These are phyloP conservation scores for Terfezia claveryi DNA, from an alignment of 495 filamentous ascomycete genomes.

Conservation along the genomic window DNA sequence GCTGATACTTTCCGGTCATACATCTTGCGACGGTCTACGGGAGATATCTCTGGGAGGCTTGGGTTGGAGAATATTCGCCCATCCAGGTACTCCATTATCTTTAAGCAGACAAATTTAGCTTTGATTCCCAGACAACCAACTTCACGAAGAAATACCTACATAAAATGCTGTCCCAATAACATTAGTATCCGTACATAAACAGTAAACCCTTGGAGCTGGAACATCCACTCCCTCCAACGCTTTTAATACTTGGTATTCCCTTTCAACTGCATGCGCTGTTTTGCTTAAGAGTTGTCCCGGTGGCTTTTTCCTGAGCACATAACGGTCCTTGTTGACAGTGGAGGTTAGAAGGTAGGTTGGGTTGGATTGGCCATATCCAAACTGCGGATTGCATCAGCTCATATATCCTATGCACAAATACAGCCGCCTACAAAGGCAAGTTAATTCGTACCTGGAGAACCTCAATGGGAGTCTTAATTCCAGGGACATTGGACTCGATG, in stretches of 20 bases:
- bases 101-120: background rate
- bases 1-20: background rate
- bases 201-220: slow-evolving; percentile 64
- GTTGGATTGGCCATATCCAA: slow-evolving; percentile 92
- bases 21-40: slow-evolving; percentile 49
- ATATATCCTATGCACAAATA: too few relatives aligned
- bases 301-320: slow-evolving; percentile 87
- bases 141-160: background rate
- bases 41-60: slow-evolving; percentile 45
- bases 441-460: slow-evolving; percentile 56
- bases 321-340: slow-evolving; percentile 22
- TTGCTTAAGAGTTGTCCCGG: slow-evolving; percentile 77
- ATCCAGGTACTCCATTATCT: slow-evolving; percentile 77
- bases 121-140: too few relatives aligned
- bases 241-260: slow-evolving; percentile 77
- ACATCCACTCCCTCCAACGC: slow-evolving; percentile 61
- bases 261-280: slow-evolving; percentile 86
- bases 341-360: slow-evolving; percentile 79
- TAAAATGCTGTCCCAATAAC: slow-evolving; percentile 87
- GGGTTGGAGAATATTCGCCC: slow-evolving; percentile 84
- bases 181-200: slow-evolving; percentile 56
- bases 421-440: background rate
- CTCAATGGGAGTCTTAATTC: slow-evolving; percentile 58
- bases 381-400: slow-evolving; percentile 28
- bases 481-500: slow-evolving; percentile 48